These are phyloP conservation scores for Leucocoprinus leucothites DNA, from an alignment of 768 basidiomycete genomes.

Conservation along the genomic window DNA sequence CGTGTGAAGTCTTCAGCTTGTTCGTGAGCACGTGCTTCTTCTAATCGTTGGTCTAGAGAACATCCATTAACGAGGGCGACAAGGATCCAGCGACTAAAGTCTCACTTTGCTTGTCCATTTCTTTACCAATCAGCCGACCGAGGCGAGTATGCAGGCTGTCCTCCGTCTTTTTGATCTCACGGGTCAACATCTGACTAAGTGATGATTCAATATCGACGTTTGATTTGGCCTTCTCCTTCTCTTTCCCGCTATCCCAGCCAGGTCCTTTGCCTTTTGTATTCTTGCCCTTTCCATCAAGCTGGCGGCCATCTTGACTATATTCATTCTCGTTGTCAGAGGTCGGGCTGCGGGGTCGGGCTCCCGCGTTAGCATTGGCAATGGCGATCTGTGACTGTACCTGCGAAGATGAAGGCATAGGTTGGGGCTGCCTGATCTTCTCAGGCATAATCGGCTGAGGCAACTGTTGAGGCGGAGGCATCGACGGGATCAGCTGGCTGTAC, in stretches of 20 bases:
- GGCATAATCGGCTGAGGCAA: constrained; percentile 17
- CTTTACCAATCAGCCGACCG: constrained; percentile 76
- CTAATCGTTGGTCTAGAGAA: constrained; percentile 71
- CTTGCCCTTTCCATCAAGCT: constrained; percentile 40
- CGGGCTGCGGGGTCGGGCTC: constrained; percentile 57
- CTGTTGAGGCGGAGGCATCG: constrained; percentile 21
- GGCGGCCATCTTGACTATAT: constrained; percentile 51
- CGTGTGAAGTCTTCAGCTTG: constrained; percentile 79
- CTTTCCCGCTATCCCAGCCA: constrained; percentile 26
- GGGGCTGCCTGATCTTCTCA: constrained; percentile 17
- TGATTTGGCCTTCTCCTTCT: constrained; percentile 24
- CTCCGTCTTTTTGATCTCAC: constrained; percentile 83
- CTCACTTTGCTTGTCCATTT: constrained; percentile 89
- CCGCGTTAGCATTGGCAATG: constrained; percentile 12
- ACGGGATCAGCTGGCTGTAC: constrained; percentile 32
- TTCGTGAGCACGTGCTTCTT: constrained; percentile 75
- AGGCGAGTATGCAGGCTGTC: constrained; percentile 75
- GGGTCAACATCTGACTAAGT: constrained; percentile 57
- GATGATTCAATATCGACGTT: constrained; percentile 45
- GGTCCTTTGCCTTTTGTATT: constrained; percentile 43
- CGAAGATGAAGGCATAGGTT: constrained; percentile 19
- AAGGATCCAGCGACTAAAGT: constrained; percentile 12
- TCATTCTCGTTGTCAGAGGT: constrained; percentile 78
- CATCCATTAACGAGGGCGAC: no score
- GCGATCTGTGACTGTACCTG: constrained; percentile 23